These are phyloP conservation scores for Lentinus polychrous DNA, from an alignment of 1,284 basidiomycete species.

Conservation along the genomic window DNA sequence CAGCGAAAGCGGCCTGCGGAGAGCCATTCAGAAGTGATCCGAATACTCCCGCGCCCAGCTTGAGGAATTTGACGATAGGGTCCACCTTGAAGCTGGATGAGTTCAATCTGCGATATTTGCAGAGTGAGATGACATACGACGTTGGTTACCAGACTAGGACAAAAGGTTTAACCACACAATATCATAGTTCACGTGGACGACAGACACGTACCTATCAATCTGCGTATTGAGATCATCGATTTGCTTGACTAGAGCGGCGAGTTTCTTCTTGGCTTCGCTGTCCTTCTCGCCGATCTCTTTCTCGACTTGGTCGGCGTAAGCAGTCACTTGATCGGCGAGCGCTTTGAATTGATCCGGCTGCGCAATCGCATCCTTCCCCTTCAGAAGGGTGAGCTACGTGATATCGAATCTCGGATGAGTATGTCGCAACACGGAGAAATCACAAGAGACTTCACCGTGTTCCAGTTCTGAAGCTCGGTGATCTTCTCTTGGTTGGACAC, in stretches of 20 bases:
- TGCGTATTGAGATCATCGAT: background rate
- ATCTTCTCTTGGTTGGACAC: too few species aligned
- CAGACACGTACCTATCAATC: background rate
- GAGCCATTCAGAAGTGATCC: too few species aligned
- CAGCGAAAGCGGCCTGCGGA: too few species aligned
- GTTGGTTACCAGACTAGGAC: too few species aligned
- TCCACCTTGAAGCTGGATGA: too few species aligned
- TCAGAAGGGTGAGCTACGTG: background rate
- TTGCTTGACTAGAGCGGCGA: background rate
- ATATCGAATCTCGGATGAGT: background rate
- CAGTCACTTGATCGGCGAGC: background rate
- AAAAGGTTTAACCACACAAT: too few species aligned
- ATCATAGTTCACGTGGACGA: background rate
- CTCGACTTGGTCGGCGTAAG: slow-evolving; percentile 1
- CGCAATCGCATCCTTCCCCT: background rate
- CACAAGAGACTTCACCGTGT: background rate
- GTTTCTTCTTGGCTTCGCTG: background rate
- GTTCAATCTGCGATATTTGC: too few species aligned
- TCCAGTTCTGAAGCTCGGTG: too few species aligned
- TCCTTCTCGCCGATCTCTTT: slow-evolving; percentile 1
- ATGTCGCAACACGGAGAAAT: background rate
- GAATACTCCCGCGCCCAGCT: too few species aligned
- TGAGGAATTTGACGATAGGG: too few species aligned
- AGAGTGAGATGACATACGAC: too few species aligned
- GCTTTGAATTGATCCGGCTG: background rate